Percentiles rank a stretch among this genome's conserved stretches.
phyloP scores from a whole-genome alignment of 495 filamentous ascomycete species.

The Xanthoparmelia taractica region DNA sequence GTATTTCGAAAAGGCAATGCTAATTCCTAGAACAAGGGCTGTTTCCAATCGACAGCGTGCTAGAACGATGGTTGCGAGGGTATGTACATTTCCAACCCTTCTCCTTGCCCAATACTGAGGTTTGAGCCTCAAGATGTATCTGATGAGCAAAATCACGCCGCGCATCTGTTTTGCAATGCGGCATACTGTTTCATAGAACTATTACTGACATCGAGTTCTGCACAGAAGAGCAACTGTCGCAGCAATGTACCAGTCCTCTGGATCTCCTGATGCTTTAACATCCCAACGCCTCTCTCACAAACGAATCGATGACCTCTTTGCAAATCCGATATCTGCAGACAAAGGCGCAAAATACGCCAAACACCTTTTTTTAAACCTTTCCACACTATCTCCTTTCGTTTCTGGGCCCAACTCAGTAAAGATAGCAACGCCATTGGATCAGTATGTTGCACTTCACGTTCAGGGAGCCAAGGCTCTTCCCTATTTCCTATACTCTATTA shows the following conservation, averaged over 20 bases:
- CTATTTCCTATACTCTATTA: too few relatives aligned
- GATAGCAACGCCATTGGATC: conserved; percentile 64
- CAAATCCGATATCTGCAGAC: conserved; percentile 61
- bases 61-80: conserved; percentile 66
- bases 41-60: conserved; percentile 72
- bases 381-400: conserved; percentile 77
- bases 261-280: too few relatives aligned
- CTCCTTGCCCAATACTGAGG: neutral
- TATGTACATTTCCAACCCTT: neutral
- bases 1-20: neutral
- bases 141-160: neutral
- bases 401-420: conserved; percentile 92
- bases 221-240: too few relatives aligned
- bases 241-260: too few relatives aligned
- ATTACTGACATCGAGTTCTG: too few relatives aligned
- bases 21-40: conserved; percentile 33
- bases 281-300: too few relatives aligned
- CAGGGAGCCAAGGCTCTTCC: too few relatives aligned
- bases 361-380: conserved; percentile 66
- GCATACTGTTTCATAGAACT: too few relatives aligned
- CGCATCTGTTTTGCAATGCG: too few relatives aligned
- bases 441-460: neutral
- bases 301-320: too few relatives aligned
- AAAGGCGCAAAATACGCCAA: conserved; percentile 78
- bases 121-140: neutral